Evolutionary conservation across 345 rosid species (phyloP).

Genomic region (Turnera subulata): DNA sequence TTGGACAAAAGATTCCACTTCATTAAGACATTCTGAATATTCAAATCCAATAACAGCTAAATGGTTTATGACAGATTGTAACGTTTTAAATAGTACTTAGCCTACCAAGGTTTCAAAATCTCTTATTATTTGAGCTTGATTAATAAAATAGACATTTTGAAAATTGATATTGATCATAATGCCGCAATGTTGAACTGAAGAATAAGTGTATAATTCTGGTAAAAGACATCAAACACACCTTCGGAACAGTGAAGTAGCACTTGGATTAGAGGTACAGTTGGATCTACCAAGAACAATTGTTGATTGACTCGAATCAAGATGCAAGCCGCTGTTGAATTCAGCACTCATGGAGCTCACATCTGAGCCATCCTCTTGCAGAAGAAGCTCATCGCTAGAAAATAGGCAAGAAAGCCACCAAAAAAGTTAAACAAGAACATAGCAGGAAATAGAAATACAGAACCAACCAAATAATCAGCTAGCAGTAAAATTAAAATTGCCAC

Average conservation of each 20-base stretch:
- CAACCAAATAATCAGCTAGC: background rate
- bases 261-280: slow-evolving; percentile 38
- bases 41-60: too few relatives aligned
- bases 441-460: background rate
- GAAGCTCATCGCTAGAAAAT: slow-evolving; percentile 71
- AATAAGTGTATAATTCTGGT: background rate
- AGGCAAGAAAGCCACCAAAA: slow-evolving; percentile 22
- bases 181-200: slow-evolving; percentile 2
- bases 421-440: slow-evolving; percentile 1
- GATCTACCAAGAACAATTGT: slow-evolving; percentile 46
- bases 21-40: too few relatives aligned
- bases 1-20: too few relatives aligned
- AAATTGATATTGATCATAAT: too few relatives aligned
- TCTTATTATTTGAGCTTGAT: too few relatives aligned
- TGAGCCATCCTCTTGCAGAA: slow-evolving; percentile 77
- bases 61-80: too few relatives aligned
- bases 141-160: too few relatives aligned
- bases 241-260: slow-evolving; percentile 44
- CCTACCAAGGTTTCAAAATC: too few relatives aligned
- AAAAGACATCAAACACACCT: slow-evolving; percentile 39
- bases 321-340: slow-evolving; percentile 69
- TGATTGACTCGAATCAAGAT: slow-evolving; percentile 57
- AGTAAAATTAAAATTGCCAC: background rate
- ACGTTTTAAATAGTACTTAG: too few relatives aligned
- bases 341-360: slow-evolving; percentile 49